Evolutionary conservation across 1,139 yeast genomes (phyloP).

Genomic region (Yamadazyma buinensis): DNA sequence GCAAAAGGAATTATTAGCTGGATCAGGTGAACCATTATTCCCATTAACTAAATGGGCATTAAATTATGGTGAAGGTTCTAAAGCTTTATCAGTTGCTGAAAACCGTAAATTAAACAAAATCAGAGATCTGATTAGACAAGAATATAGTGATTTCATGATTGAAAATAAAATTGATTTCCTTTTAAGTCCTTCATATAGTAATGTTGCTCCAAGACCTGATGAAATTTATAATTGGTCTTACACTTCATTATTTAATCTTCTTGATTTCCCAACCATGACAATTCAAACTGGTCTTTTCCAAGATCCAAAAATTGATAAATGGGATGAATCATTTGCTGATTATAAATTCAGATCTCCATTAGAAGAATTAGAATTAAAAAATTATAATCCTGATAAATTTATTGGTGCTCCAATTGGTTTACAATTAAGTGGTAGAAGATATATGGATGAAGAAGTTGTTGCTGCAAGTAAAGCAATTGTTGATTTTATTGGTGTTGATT

Average conservation of each 20-base stretch:
- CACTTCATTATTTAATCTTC: slow-evolving; percentile 62
- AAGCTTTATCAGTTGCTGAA: slow-evolving; percentile 37
- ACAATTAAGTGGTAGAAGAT: slow-evolving; percentile 38
- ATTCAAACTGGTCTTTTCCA: slow-evolving; percentile 62
- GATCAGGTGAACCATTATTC: slow-evolving; percentile 62
- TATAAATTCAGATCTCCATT: slow-evolving; percentile 37
- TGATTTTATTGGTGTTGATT: slow-evolving; percentile 22
- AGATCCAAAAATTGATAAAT: slow-evolving; percentile 44
- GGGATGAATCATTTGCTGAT: slow-evolving; percentile 30
- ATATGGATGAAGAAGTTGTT: slow-evolving; percentile 38
- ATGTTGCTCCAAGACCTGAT: slow-evolving; percentile 68
- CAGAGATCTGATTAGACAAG: slow-evolving; percentile 55
- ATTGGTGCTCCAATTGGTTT: slow-evolving; percentile 42
- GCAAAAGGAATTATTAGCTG: slow-evolving; percentile 48
- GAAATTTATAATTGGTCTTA: slow-evolving; percentile 73
- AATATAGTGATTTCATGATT: slow-evolving; percentile 49
- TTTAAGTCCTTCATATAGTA: slow-evolving; percentile 64
- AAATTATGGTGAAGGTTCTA: slow-evolving; percentile 55
- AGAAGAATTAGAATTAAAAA: slow-evolving; percentile 40
- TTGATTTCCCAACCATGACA: slow-evolving; percentile 60
- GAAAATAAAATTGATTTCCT: slow-evolving; percentile 62
- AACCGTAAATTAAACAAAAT: slow-evolving; percentile 44
- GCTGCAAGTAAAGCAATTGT: slow-evolving; percentile 38
- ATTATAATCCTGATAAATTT: slow-evolving; percentile 30
- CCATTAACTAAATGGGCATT: slow-evolving; percentile 60